These are phyloP conservation scores for Penicillium hordei DNA, from an alignment of 2,329 filamentous ascomycete species.

Conservation along the genomic window DNA sequence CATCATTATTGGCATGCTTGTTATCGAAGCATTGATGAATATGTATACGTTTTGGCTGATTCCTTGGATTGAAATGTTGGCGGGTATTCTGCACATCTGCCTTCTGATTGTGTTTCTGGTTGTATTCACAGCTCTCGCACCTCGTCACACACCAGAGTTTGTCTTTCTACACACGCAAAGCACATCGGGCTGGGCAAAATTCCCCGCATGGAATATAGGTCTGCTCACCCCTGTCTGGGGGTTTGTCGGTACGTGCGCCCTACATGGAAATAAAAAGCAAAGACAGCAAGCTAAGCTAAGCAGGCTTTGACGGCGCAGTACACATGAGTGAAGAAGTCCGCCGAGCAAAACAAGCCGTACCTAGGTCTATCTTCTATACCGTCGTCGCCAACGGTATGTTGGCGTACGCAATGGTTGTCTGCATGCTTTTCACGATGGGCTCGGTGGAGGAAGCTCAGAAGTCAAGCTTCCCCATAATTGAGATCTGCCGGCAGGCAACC, in stretches of 20 bases:
- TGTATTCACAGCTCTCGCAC: slow-evolving; percentile 33
- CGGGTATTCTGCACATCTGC: slow-evolving; percentile 29
- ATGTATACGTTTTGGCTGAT: slow-evolving; percentile 38
- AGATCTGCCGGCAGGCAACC: slow-evolving; percentile 44
- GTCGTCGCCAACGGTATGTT: slow-evolving; percentile 45
- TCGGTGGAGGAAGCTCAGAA: slow-evolving; percentile 36
- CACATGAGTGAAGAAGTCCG: slow-evolving; percentile 51
- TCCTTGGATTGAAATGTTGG: slow-evolving; percentile 41
- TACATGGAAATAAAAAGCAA: too few relatives aligned
- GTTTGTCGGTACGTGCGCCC: slow-evolving; percentile 12
- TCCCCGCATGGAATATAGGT: slow-evolving; percentile 41
- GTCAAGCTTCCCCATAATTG: slow-evolving; percentile 44
- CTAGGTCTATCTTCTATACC: slow-evolving; percentile 47
- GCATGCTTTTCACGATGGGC: slow-evolving; percentile 48
- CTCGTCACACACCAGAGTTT: slow-evolving; percentile 35
- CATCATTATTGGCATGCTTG: slow-evolving; percentile 40
- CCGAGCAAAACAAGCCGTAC: slow-evolving; percentile 48
- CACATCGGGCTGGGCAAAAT: slow-evolving; percentile 33
- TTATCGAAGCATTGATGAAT: slow-evolving; percentile 17
- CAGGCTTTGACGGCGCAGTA: slow-evolving; percentile 50
- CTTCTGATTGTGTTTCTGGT: slow-evolving; percentile 36
- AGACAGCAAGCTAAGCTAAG: neutral
- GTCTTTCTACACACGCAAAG: slow-evolving; percentile 32
- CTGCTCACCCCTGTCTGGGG: slow-evolving; percentile 36
- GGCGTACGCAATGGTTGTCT: slow-evolving; percentile 44